These are phyloP conservation scores for Blastobotrys robertii DNA, from an alignment of 805 yeast species.

Conservation along the genomic window DNA sequence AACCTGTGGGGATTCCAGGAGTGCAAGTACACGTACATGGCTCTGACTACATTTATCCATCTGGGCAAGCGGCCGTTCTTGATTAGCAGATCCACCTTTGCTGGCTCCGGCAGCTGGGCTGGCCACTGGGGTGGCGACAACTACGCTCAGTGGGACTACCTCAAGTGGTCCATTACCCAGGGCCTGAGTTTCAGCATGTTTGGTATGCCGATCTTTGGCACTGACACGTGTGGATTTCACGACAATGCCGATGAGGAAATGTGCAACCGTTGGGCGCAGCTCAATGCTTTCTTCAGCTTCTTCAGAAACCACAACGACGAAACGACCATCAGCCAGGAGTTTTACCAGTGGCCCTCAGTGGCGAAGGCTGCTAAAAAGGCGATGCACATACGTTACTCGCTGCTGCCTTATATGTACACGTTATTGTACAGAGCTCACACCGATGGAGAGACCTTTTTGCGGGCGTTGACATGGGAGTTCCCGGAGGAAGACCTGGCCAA, in stretches of 20 bases:
- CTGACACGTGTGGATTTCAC: slow-evolving; percentile 90
- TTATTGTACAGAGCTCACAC: slow-evolving; percentile 55
- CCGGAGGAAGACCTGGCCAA: slow-evolving; percentile 35
- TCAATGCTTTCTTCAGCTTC: slow-evolving; percentile 30
- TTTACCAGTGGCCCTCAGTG: slow-evolving; percentile 26
- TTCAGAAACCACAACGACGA: slow-evolving; percentile 27
- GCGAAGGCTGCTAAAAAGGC: slow-evolving; percentile 41
- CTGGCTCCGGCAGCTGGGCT: slow-evolving; percentile 83
- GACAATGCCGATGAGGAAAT: slow-evolving; percentile 71
- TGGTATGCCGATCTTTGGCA: slow-evolving; percentile 86
- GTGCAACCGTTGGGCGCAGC: slow-evolving; percentile 29
- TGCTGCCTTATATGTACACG: slow-evolving; percentile 72
- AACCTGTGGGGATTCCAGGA: slow-evolving; percentile 70
- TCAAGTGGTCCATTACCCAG: slow-evolving; percentile 74
- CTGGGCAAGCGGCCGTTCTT: slow-evolving; percentile 63
- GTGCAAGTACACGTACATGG: slow-evolving; percentile 67
- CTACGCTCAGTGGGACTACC: slow-evolving; percentile 80
- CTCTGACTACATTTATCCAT: slow-evolving; percentile 42
- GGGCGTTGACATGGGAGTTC: slow-evolving; percentile 24
- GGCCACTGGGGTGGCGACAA: slow-evolving; percentile 98
- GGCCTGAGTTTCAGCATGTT: slow-evolving; percentile 64
- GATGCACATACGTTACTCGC: slow-evolving; percentile 57
- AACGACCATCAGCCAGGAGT: slow-evolving; percentile 26
- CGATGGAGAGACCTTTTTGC: slow-evolving; percentile 56
- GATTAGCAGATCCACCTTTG: slow-evolving; percentile 70